Evolutionary conservation across 1,284 basidiomycete genomes (phyloP).

Genomic region (Fistulinella cinereoalba): DNA sequence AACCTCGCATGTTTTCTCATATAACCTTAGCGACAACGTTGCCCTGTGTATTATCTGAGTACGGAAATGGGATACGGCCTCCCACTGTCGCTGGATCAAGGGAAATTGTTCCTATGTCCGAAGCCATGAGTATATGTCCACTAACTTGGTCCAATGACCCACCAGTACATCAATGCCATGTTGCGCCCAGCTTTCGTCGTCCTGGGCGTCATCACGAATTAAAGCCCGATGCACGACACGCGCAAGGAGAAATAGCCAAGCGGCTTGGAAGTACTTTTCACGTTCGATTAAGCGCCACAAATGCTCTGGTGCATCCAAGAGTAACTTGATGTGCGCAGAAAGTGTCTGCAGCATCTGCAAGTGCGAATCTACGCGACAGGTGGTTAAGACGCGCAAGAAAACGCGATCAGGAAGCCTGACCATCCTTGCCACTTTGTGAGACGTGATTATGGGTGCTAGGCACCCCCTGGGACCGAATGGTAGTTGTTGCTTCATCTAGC

Average conservation of each 20-base stretch:
- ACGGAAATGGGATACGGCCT: constrained; percentile 77
- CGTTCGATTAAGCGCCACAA: constrained; percentile 82
- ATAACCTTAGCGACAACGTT: constrained; percentile 67
- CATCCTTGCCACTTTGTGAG: constrained; percentile 45
- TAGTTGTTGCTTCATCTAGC: constrained; percentile 55
- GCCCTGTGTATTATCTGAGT: constrained; percentile 83
- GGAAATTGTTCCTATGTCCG: constrained; percentile 70
- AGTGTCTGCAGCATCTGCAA: constrained; percentile 70
- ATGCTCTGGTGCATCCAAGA: constrained; percentile 86
- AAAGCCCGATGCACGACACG: constrained; percentile 75
- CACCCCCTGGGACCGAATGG: constrained; percentile 48
- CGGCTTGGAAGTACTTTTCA: constrained; percentile 74
- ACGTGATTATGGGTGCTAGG: constrained; percentile 43
- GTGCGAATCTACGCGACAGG: constrained; percentile 51
- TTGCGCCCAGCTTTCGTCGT: constrained; percentile 57
- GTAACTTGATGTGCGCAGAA: constrained; percentile 83
- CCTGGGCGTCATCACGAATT: constrained; percentile 54
- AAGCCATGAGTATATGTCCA: constrained; percentile 7
- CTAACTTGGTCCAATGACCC: constrained; percentile 19
- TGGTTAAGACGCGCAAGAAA: constrained; percentile 1
- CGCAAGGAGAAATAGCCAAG: constrained; percentile 84
- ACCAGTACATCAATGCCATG: constrained; percentile 67
- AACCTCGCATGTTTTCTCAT: constrained; percentile 48
- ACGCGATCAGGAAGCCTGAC: constrained; percentile 33
- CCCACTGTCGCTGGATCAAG: constrained; percentile 87